Conservation (phyloP, 2,329 filamentous ascomycete species). For the Lachnellula suecica region DNA sequence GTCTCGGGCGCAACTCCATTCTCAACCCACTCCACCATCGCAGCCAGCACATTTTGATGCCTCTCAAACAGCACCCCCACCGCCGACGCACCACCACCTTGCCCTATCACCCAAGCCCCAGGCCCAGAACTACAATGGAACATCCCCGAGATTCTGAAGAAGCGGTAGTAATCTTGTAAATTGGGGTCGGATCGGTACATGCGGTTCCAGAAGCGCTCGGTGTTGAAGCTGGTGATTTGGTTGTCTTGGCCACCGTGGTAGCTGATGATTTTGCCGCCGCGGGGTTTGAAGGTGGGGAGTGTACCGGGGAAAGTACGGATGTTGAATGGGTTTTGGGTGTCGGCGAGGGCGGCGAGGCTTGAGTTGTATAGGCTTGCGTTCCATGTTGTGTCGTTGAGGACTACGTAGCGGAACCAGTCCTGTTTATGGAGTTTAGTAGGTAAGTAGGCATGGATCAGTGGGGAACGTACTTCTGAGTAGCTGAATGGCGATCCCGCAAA, state of each 20-base stretch:
- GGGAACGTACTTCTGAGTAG: too few relatives aligned
- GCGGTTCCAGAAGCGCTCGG: conserved; percentile 23
- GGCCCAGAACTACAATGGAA: conserved; percentile 48
- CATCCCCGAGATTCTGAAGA: conserved; percentile 52
- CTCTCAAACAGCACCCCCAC: neutral
- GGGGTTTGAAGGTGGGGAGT: conserved; percentile 12
- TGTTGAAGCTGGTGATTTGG: conserved; percentile 26
- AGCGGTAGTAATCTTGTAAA: conserved; percentile 45
- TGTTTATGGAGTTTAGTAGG: neutral
- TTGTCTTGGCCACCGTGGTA: conserved; percentile 42
- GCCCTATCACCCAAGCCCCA: conserved; percentile 41
- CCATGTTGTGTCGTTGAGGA: conserved; percentile 42
- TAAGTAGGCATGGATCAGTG: conserved; percentile 10
- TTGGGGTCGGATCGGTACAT: conserved; percentile 6
- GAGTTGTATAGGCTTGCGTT: conserved; percentile 37
- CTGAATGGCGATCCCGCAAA: conserved; percentile 32
- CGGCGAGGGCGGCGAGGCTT: conserved; percentile 36
- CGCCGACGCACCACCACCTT: conserved; percentile 13
- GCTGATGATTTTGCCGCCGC: conserved; percentile 38
- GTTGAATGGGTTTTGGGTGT: conserved; percentile 25
- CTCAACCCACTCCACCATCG: conserved; percentile 47
- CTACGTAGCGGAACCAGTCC: conserved; percentile 47
- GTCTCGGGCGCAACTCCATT: conserved; percentile 39
- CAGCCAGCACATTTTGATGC: conserved; percentile 42
- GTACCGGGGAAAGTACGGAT: conserved; percentile 25